These are phyloP conservation scores for Ceratocystis huliohia DNA, from an alignment of 2,329 filamentous ascomycete species.

Conservation along the genomic window DNA sequence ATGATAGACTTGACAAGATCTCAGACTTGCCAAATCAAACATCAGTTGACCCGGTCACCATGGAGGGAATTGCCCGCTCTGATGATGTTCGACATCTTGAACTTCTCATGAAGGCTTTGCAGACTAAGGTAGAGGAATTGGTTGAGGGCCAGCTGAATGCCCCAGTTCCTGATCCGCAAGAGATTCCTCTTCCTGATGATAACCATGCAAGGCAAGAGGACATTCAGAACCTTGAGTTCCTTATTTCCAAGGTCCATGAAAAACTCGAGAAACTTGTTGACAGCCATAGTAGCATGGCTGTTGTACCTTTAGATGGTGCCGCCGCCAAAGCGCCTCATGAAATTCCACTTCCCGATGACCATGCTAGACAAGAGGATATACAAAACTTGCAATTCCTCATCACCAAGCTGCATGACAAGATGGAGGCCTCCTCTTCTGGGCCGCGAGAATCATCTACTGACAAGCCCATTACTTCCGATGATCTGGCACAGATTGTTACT, in stretches of 20 bases:
- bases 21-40: neutral
- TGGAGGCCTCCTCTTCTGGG: conserved; percentile 41
- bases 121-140: conserved; percentile 59
- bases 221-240: conserved; percentile 19
- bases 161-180: conserved; percentile 38
- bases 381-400: conserved; percentile 78
- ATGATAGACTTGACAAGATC: conserved; percentile 16
- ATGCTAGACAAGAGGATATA: conserved; percentile 57
- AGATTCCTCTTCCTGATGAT: conserved; percentile 18
- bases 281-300: conserved; percentile 2
- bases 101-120: conserved; percentile 65
- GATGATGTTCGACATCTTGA: conserved; percentile 80
- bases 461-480: conserved; percentile 36
- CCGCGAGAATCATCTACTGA: conserved; percentile 25
- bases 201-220: conserved; percentile 17
- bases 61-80: conserved; percentile 37
- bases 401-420: conserved; percentile 67
- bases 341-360: conserved; percentile 29
- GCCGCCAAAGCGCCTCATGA: neutral
- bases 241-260: conserved; percentile 17
- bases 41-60: neutral
- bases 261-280: conserved; percentile 19
- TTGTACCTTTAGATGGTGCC: neutral
- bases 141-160: conserved; percentile 16
- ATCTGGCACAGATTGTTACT: conserved; percentile 43